Base-by-base conservation (phyloP, 345 rosid species). In the Brassica napus region DNA sequence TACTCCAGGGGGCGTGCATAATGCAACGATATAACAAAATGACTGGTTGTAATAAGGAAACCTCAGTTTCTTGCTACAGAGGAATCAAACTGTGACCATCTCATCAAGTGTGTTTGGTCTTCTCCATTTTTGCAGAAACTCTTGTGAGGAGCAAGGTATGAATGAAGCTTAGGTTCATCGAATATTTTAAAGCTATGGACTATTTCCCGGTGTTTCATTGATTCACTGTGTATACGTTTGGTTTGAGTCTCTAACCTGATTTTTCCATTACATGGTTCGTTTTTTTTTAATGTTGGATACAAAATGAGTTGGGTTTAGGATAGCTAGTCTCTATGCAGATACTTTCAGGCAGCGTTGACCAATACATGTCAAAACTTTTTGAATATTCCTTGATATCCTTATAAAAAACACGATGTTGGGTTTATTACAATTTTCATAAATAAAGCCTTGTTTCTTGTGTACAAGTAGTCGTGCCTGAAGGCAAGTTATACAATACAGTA, bases 1-100 rank as follows among this genome's bases (percentile, higher is more conserved):
- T 93, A 87, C 82, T 83, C 87, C 84, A 86, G 83, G 67, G 86
- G 86, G 35, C 89, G 79, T 42, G 87, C 86, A 37, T 83, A 79
- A 84, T 80, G 37, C 31, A 28, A 28, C 31, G 31, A 28, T 28
- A 28, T 28, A 28, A 3, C 31, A 28, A 28, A 68, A 34, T 5
- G 49, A 78, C 65, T 72, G 4, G 6, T 5, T 31, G 65, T 77
- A 34, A 49, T 62, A 35, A 71, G 15, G 6, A 72, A 79, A 52
- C 14, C 77, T 65, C 52, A 12, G 24, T 52, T 35, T 52, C 23
- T 10, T 47, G 11, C 18, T 28, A 47, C 26, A 47, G 28, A 62
- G 30, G 44, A 60, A 24, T n/a, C 54, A 61, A 67, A 58, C 9
- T 23, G 34, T 24, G 68, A 60, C 10, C 68, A 39, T 59, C 7